Evolutionary conservation across 2,329 filamentous ascomycete genomes (phyloP).

Genomic region (Cytospora leucostoma): DNA sequence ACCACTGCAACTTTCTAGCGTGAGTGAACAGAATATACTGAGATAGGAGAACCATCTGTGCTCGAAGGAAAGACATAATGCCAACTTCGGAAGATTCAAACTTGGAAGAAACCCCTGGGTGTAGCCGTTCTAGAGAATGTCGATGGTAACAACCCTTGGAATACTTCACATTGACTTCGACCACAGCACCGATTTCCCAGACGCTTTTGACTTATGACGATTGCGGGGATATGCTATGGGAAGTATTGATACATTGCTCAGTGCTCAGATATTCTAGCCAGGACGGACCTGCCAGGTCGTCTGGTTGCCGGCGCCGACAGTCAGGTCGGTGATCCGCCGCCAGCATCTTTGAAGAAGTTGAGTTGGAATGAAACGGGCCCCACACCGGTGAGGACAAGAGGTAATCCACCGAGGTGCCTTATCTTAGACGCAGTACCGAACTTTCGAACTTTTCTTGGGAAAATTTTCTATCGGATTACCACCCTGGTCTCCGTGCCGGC

Average conservation of each 20-base stretch:
- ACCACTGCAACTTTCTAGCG: too few relatives aligned
- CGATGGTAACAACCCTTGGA: too few relatives aligned
- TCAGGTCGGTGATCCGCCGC: conserved; percentile 16
- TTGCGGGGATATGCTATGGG: neutral
- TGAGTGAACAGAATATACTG: too few relatives aligned
- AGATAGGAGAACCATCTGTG: too few relatives aligned
- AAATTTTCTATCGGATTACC: conserved; percentile 16
- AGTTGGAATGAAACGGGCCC: conserved; percentile 26
- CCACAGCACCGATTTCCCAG: too few relatives aligned
- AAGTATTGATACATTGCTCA: neutral
- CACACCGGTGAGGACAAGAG: conserved; percentile 26
- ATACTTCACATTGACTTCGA: too few relatives aligned
- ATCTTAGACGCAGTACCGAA: conserved; percentile 9
- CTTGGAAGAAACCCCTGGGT: too few relatives aligned
- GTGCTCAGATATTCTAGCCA: too few relatives aligned
- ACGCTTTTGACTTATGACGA: too few relatives aligned
- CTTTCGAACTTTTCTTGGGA: conserved; percentile 12
- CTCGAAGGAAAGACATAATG: too few relatives aligned
- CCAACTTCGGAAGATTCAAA: too few relatives aligned
- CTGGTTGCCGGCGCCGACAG: conserved; percentile 8
- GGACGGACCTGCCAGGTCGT: neutral
- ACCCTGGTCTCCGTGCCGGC: conserved; percentile 9
- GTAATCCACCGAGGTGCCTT: conserved; percentile 23
- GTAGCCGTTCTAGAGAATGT: too few relatives aligned
- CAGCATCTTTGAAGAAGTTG: conserved; percentile 4